phyloP scores from a whole-genome alignment of 2,329 filamentous ascomycete genomes.

The Fusarium camptoceras region DNA sequence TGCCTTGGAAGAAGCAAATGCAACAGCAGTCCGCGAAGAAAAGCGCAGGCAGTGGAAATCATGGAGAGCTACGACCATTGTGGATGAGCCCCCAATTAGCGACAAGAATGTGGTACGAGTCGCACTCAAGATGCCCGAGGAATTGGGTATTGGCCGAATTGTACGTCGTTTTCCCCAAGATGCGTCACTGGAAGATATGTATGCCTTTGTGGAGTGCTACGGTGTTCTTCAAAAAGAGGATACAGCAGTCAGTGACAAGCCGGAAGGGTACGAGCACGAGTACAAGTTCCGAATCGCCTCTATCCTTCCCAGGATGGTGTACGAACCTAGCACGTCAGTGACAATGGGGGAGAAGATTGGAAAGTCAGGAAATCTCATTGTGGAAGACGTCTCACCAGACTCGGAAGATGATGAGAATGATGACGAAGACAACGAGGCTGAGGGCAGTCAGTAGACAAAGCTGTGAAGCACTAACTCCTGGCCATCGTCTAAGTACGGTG shows the following conservation, averaged over 20 bases:
- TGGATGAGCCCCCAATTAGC: constrained; percentile 72
- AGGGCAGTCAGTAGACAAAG: constrained; percentile 37
- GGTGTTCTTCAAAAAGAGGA: constrained; percentile 66
- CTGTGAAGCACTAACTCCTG: constrained; percentile 13
- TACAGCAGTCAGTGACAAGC: constrained; percentile 55
- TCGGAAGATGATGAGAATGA: constrained; percentile 51
- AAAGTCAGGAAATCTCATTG: constrained; percentile 86
- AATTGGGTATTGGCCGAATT: constrained; percentile 75
- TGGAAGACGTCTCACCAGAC: constrained; percentile 69
- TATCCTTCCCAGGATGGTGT: constrained; percentile 85
- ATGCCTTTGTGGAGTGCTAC: constrained; percentile 96
- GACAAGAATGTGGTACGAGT: constrained; percentile 79
- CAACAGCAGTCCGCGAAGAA: constrained; percentile 62
- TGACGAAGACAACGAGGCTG: constrained; percentile 43
- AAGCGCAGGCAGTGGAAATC: constrained; percentile 75
- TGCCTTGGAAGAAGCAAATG: constrained; percentile 70
- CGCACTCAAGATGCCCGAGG: constrained; percentile 71
- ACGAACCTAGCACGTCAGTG: constrained; percentile 73
- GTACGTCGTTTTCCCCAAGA: constrained; percentile 78
- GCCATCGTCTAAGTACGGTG: not conserved
- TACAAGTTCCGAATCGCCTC: constrained; percentile 89
- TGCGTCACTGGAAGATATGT: constrained; percentile 86
- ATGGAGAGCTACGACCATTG: constrained; percentile 79
- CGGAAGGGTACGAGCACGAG: constrained; percentile 78
- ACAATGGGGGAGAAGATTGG: constrained; percentile 81